Evolutionary conservation across 1,284 basidiomycete species (phyloP).

Genomic region (Porogramme epimiltina): DNA sequence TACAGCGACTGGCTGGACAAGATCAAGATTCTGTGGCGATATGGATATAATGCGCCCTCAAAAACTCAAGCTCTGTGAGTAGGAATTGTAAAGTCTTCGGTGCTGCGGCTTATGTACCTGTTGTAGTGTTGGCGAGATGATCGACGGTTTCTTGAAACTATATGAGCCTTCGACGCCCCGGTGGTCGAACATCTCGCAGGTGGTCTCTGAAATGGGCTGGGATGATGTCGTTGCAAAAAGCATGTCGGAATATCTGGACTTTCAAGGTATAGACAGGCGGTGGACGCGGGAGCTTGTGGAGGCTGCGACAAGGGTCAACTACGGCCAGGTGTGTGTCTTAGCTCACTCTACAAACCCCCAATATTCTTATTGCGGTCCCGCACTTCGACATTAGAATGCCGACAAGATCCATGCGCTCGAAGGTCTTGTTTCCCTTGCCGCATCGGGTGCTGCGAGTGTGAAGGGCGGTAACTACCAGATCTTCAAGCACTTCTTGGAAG

Average conservation of each 20-base stretch:
- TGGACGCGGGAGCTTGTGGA: slow-evolving; percentile 84
- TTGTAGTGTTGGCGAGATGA: slow-evolving; percentile 58
- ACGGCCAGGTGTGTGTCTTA: slow-evolving; percentile 65
- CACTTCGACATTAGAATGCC: slow-evolving; percentile 59
- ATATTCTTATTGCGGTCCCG: neutral
- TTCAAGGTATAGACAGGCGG: slow-evolving; percentile 55
- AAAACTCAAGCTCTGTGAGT: slow-evolving; percentile 61
- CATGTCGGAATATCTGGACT: slow-evolving; percentile 60
- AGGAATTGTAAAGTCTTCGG: too few species aligned
- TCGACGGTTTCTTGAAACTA: slow-evolving; percentile 56
- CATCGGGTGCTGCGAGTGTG: slow-evolving; percentile 68
- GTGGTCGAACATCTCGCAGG: slow-evolving; percentile 64
- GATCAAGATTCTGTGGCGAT: slow-evolving; percentile 76
- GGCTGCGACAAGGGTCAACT: slow-evolving; percentile 87
- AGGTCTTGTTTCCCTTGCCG: slow-evolving; percentile 74
- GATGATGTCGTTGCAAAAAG: slow-evolving; percentile 51
- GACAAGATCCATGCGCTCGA: slow-evolving; percentile 82
- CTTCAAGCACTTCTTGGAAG: slow-evolving; percentile 80
- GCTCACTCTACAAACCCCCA: neutral
- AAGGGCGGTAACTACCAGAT: slow-evolving; percentile 85
- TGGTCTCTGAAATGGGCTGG: slow-evolving; percentile 61
- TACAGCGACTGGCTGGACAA: slow-evolving; percentile 69
- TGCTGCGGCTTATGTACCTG: neutral
- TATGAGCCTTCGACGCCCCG: slow-evolving; percentile 61
- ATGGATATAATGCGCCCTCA: slow-evolving; percentile 74